Base-by-base conservation (phyloP, 805 yeast genomes). In the Blastobotrys attinorum region DNA sequence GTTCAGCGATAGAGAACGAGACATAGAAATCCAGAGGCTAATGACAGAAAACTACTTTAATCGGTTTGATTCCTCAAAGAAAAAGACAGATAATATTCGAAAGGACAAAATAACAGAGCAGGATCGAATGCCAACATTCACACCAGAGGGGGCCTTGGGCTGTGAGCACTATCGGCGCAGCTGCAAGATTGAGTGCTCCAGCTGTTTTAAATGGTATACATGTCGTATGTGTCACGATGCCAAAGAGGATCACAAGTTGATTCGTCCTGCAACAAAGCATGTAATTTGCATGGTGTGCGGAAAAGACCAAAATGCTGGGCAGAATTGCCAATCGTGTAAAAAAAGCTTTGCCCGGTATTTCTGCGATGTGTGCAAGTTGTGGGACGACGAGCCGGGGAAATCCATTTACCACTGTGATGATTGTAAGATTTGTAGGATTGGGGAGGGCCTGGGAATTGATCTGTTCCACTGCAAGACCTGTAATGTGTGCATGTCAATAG, bases 381-480 rank as follows among this genome's bases (percentile, higher is more conserved):
- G 83, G 69, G 96, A 88, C 59, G 92, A 86, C 58, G 92, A 86
- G 57, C 68, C 76, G 6, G 66, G 71, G 35, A 87, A 86, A 57
- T 83, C 83, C 49, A 88, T 89, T 20, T 89, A 88, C 57, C 97
- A 89, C 60, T 89, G 97, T 61, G 85, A 80, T 53, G 83, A 81
- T 53, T 89, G 97, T 66, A 96, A 95, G 0, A 87, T 90, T 43
- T 89, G 97, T 60, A 73, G 97, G 11, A 68, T 90, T 7, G 97
- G 97, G 1, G 69, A 83, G 21, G 97, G 97, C 0, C 63, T 87
- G 18, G 92, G 86, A 15, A 81, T 83, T 51, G 97, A 89, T 62
- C 88, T 82, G 55, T 87, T 86, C 67, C 97, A 89, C 60, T 89
- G 97, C 64, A 77, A 82, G 53, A 80, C 79, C 17, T 89, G 97